These are phyloP conservation scores for Peniophora sp. DNA, from an alignment of 1,284 basidiomycete species.

Conservation along the genomic window DNA sequence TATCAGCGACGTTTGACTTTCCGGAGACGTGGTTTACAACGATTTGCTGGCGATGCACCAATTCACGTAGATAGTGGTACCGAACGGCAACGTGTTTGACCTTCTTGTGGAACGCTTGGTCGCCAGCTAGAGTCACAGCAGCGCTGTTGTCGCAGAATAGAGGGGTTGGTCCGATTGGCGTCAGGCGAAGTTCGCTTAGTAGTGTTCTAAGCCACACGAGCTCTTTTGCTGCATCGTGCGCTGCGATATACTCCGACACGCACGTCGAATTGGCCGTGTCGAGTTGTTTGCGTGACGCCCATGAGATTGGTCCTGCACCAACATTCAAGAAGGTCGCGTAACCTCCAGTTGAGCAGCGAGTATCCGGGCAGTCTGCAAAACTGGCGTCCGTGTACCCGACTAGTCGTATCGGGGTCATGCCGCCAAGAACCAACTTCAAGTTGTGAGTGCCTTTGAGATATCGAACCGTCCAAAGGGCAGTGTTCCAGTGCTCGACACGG, in stretches of 20 bases:
- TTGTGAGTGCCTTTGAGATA: slow-evolving; percentile 34
- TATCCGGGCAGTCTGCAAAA: slow-evolving; percentile 23
- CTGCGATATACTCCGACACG: slow-evolving; percentile 34
- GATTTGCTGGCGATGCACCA: slow-evolving; percentile 13
- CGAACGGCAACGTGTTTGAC: slow-evolving; percentile 31
- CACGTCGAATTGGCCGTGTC: slow-evolving; percentile 26
- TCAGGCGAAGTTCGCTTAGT: slow-evolving; percentile 14
- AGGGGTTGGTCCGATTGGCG: slow-evolving; percentile 4
- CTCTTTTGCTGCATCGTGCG: slow-evolving; percentile 18
- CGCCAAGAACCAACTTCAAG: slow-evolving; percentile 22
- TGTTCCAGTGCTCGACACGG: slow-evolving; percentile 25
- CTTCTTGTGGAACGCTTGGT: slow-evolving; percentile 18
- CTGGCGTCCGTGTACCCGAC: slow-evolving; percentile 32
- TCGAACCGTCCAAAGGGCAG: slow-evolving; percentile 27
- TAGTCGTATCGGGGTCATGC: slow-evolving; percentile 13
- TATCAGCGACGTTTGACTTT: slow-evolving; percentile 19
- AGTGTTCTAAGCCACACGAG: slow-evolving; percentile 20
- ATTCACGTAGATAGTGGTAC: slow-evolving; percentile 25
- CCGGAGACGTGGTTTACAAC: slow-evolving; percentile 13
- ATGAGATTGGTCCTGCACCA: slow-evolving; percentile 21
- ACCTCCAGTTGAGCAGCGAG: slow-evolving; percentile 25
- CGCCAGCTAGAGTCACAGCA: slow-evolving; percentile 20
- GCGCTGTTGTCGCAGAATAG: slow-evolving; percentile 25
- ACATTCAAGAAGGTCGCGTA: slow-evolving; percentile 23
- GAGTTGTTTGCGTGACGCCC: slow-evolving; percentile 29